Evolutionary conservation across 805 yeast genomes (phyloP).

Genomic region (Naumovozyma baii): DNA sequence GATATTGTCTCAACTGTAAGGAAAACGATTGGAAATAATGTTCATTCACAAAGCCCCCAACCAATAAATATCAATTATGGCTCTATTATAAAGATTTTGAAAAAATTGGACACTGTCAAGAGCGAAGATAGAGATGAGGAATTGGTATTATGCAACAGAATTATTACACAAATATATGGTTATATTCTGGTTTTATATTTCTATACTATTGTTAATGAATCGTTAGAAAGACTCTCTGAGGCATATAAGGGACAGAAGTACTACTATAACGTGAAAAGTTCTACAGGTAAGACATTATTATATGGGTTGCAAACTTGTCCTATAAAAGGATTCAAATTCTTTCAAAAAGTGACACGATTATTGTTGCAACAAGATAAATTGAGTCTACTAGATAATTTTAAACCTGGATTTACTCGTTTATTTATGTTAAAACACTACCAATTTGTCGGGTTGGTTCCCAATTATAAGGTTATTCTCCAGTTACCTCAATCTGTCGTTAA

Average conservation of each 20-base stretch:
- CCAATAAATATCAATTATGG: background rate
- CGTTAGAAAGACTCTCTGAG: slow-evolving; percentile 11
- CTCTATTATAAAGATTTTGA: background rate
- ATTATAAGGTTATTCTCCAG: background rate
- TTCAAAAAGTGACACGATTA: background rate
- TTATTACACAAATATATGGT: slow-evolving; percentile 3
- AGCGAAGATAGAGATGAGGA: too few relatives aligned
- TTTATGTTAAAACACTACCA: slow-evolving; percentile 4
- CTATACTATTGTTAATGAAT: slow-evolving; percentile 13
- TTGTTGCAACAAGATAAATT: too few relatives aligned
- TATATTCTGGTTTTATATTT: slow-evolving; percentile 18
- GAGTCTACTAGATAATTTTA: slow-evolving; percentile 2
- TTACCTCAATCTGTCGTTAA: slow-evolving; percentile 1
- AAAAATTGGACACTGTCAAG: background rate
- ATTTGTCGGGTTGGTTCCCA: slow-evolving; percentile 5
- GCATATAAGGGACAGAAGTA: slow-evolving; percentile 16
- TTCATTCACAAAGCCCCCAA: background rate
- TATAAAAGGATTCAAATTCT: background rate
- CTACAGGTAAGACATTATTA: slow-evolving; percentile 12
- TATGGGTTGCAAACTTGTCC: slow-evolving; percentile 18
- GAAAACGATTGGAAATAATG: background rate
- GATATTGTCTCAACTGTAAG: background rate
- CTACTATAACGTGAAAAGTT: slow-evolving; percentile 9
- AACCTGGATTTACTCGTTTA: slow-evolving; percentile 4
- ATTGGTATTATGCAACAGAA: background rate